phyloP scores from a whole-genome alignment of 371 early-diverging fungal genomes.

The Nosema muscidifuracis region DNA sequence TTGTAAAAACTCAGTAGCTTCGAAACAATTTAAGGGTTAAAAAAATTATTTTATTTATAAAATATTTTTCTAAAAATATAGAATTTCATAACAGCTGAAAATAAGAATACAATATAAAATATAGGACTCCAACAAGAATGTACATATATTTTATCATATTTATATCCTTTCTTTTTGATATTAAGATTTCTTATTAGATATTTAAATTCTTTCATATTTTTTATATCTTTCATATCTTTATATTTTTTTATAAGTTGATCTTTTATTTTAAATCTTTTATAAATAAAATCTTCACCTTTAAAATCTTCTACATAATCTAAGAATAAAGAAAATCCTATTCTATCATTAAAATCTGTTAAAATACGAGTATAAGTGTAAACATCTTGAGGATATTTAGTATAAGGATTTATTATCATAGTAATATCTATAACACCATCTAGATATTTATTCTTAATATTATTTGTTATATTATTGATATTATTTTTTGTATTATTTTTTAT shows the following conservation, averaged over 20 bases:
- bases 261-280: conserved; percentile 44
- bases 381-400: conserved; percentile 44
- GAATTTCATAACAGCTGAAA: neutral
- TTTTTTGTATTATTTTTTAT: too few relatives aligned
- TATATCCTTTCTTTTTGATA: neutral
- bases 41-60: too few relatives aligned
- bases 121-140: neutral
- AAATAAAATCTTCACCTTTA: conserved; percentile 32
- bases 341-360: conserved; percentile 26
- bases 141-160: neutral
- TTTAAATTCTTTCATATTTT: neutral
- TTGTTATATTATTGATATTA: too few relatives aligned
- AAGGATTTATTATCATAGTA: conserved; percentile 55
- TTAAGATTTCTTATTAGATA: neutral
- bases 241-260: conserved; percentile 29
- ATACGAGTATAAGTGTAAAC: conserved; percentile 30
- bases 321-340: conserved; percentile 36
- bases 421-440: conserved; percentile 57
- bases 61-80: neutral
- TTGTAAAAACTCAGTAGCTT: neutral
- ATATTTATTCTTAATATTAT: too few relatives aligned
- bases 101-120: neutral
- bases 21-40: neutral
- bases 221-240: neutral
- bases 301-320: conserved; percentile 36